phyloP scores from a whole-genome alignment of 2,329 filamentous ascomycete genomes.

The Biscogniauxia marginata region DNA sequence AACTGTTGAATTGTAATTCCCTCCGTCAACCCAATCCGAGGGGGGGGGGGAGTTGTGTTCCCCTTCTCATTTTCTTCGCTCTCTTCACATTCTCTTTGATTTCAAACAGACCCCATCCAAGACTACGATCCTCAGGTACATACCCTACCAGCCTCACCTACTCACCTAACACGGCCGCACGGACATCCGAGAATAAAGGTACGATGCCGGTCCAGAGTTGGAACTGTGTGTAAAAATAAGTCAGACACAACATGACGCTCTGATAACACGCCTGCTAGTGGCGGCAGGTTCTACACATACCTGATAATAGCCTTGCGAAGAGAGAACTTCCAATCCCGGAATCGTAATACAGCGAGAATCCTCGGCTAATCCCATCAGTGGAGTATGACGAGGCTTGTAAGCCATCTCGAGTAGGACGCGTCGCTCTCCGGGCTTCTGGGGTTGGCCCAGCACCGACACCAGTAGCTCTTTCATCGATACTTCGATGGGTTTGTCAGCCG shows the following conservation, averaged over 20 bases:
- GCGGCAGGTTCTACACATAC: constrained; percentile 45
- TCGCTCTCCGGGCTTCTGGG: constrained; percentile 34
- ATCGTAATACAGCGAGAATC: constrained; percentile 79
- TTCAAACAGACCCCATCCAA: no score
- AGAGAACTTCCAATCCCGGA: constrained; percentile 83
- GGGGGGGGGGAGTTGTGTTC: no score
- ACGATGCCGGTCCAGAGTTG: constrained; percentile 81
- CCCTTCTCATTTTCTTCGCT: neutral
- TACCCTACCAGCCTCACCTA: constrained; percentile 9
- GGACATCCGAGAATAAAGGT: constrained; percentile 69
- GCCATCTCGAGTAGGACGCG: constrained; percentile 89
- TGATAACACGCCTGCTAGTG: neutral
- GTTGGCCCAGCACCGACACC: constrained; percentile 47
- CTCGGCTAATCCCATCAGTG: constrained; percentile 79
- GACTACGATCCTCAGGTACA: neutral
- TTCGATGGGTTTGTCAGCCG: constrained; percentile 83
- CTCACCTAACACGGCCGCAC: constrained; percentile 54
- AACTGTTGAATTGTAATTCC: neutral
- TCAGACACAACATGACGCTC: neutral
- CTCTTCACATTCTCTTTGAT: neutral
- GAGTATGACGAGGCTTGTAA: constrained; percentile 83
- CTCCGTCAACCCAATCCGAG: no score
- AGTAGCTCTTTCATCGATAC: constrained; percentile 65
- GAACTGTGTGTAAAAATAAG: constrained; percentile 51
- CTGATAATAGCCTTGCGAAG: constrained; percentile 88